Evolutionary conservation across 1,284 basidiomycete genomes (phyloP).

Genomic region (Coriolopsis trogii): DNA sequence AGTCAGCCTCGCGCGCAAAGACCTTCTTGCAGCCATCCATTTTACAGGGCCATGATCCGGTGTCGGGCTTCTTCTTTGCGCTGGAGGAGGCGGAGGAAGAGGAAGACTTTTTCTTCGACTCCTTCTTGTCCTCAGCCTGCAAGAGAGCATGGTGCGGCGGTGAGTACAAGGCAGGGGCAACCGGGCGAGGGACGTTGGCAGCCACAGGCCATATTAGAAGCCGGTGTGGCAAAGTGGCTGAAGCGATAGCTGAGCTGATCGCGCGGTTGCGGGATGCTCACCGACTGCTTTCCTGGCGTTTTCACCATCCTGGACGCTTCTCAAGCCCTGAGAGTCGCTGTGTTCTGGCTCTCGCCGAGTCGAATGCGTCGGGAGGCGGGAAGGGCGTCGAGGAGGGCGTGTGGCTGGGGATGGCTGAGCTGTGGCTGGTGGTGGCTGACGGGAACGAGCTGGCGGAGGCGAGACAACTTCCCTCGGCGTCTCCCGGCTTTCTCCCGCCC

Average conservation of each 20-base stretch:
- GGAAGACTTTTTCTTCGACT: conserved; percentile 41
- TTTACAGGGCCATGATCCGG: conserved; percentile 72
- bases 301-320: conserved; percentile 21
- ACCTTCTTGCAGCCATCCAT: conserved; percentile 77
- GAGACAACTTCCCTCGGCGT: no score
- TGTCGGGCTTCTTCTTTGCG: conserved; percentile 48
- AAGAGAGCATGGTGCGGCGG: conserved; percentile 11
- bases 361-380: neutral
- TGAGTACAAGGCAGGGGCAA: conserved; percentile 14
- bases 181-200: conserved; percentile 1
- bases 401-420: conserved; percentile 15
- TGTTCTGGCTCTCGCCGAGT: neutral
- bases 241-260: conserved; percentile 22
- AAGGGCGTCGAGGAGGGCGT: neutral
- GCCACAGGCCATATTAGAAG: conserved; percentile 13
- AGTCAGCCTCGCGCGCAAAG: conserved; percentile 76
- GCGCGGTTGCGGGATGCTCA: conserved; percentile 22
- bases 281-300: conserved; percentile 29
- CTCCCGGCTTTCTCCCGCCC: no score
- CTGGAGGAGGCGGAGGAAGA: conserved; percentile 30
- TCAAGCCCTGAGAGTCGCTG: neutral
- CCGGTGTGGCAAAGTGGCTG: conserved; percentile 31
- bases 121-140: conserved; percentile 54
- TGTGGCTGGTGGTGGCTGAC: conserved; percentile 25
- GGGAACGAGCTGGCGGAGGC: conserved; percentile 16